Base-by-base conservation (phyloP, 805 yeast species). In the Candida mattraensis region DNA sequence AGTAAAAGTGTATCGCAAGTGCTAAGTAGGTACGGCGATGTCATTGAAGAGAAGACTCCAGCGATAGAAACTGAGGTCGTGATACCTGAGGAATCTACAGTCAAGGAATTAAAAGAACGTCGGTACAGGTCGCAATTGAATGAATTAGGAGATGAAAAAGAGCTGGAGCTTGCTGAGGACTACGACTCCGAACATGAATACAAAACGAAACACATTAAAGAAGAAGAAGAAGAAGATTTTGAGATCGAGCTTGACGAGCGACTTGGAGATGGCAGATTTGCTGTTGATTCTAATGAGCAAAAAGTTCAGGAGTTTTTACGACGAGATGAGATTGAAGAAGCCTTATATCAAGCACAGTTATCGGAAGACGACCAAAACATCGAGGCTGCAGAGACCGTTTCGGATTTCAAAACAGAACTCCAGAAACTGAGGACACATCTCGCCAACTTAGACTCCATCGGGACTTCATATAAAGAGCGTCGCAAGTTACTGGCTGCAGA, bases 271-370 rank as follows among this genome's bases (percentile, higher is more conserved):
- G 58, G 53, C 21, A 39, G 56, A 37, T 39, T 63, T 18, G 56
- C 66, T 2, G 35, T 63, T 12, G 49, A 58, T 0, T 45, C 50
- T 7, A 50, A 44, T 9, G 67, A 63, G 36, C 22, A 36, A 11
- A 37, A 40, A 3, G 28, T 58, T 6, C 65, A 60, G 30, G 39
- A 46, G 27, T 39, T 49, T 28, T 28, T 57, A 24, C 37, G 50
- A 5, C 49, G 54, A 7, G 49, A 53, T 43, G 63, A 59, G 19
- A 63, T 64, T 17, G 60, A 62, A 25, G 63, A 60, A 21, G 62
- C 67, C 0, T 28, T 64, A 5, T 58, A 56, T 23, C 61, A 61
- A 11, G 55, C 53, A 5, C 55, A 54, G 33, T 18, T 44, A n/a
- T 37, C 45, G 2, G 48, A 42, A 5, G 42, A 36, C 8, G 53